Evolutionary conservation across 306 rosid species (phyloP).

Genomic region (Quercus wislizeni): DNA sequence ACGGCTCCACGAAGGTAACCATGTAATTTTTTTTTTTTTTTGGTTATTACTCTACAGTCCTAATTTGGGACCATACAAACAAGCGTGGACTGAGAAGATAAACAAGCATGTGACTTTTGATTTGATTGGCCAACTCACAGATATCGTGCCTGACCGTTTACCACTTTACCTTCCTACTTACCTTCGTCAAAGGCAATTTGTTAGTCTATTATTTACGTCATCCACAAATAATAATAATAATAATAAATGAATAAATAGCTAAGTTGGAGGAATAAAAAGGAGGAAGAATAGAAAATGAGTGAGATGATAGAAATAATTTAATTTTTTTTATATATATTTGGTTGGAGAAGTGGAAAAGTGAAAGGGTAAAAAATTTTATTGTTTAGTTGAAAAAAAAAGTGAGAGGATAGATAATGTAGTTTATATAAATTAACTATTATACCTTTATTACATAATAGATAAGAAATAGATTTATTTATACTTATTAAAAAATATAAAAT

Average conservation of each 20-base stretch:
- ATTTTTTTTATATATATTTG: too few species aligned
- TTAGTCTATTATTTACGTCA: too few species aligned
- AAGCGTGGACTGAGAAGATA: neutral
- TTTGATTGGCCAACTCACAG: conserved; percentile 23
- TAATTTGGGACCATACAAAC: neutral
- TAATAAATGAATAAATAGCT: too few species aligned
- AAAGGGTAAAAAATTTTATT: rapidly evolving
- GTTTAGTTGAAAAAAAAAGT: too few species aligned
- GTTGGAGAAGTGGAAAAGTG: rapidly evolving
- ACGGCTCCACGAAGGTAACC: neutral
- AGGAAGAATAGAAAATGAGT: rapidly evolving
- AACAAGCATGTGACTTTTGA: conserved; percentile 11
- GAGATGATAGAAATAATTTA: rapidly evolving
- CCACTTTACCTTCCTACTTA: conserved; percentile 20
- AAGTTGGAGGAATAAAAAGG: too few species aligned
- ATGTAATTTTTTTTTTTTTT: neutral
- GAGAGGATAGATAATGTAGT: rapidly evolving
- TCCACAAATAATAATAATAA: too few species aligned
- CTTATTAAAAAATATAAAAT: too few species aligned
- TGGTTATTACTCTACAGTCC: neutral
- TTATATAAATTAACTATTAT: too few species aligned
- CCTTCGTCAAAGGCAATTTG: conserved; percentile 30
- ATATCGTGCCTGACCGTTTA: conserved; percentile 18
- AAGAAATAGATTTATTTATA: too few species aligned
- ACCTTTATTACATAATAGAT: too few species aligned